Percentiles rank a stretch among this genome's conserved stretches.
Evolutionary conservation across 805 yeast species (phyloP).

Genomic region (Kodamaea sagamina): DNA sequence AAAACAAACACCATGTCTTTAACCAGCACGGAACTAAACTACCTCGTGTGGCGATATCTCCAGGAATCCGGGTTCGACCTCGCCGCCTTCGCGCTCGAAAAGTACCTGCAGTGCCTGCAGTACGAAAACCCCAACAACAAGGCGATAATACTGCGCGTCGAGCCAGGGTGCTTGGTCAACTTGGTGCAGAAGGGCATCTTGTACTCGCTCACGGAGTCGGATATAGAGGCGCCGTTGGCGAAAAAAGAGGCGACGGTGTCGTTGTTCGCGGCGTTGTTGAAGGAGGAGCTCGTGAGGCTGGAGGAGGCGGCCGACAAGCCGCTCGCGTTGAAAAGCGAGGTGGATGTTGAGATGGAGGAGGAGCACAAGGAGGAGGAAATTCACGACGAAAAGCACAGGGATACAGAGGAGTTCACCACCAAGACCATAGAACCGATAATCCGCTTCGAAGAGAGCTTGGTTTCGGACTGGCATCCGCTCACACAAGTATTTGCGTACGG

Average conservation of each 20-base stretch:
- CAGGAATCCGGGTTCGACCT: conserved; percentile 82
- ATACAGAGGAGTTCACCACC: conserved; percentile 24
- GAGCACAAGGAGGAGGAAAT: neutral
- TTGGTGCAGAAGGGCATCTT: conserved; percentile 85
- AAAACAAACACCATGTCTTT: conserved; percentile 58
- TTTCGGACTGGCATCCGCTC: conserved; percentile 60
- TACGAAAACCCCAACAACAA: conserved; percentile 48
- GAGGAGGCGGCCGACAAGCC: neutral
- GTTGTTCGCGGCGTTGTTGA: conserved; percentile 55
- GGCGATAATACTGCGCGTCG: conserved; percentile 49
- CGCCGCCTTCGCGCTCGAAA: conserved; percentile 77
- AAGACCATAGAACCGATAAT: conserved; percentile 39
- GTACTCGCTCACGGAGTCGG: conserved; percentile 67
- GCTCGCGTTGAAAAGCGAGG: conserved; percentile 1
- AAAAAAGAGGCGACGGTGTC: conserved; percentile 18
- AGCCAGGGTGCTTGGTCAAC: conserved; percentile 80
- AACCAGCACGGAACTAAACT: conserved; percentile 81
- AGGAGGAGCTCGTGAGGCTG: conserved; percentile 34
- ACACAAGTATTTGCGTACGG: conserved; percentile 57
- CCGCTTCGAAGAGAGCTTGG: conserved; percentile 45
- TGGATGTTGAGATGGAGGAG: conserved; percentile 8
- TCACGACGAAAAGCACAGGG: neutral
- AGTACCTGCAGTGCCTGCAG: conserved; percentile 63
- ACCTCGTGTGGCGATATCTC: conserved; percentile 87
- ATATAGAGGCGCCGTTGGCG: conserved; percentile 19